Evolutionary conservation across 2,329 filamentous ascomycete genomes (phyloP).

Genomic region (Ophiostoma sp.): DNA sequence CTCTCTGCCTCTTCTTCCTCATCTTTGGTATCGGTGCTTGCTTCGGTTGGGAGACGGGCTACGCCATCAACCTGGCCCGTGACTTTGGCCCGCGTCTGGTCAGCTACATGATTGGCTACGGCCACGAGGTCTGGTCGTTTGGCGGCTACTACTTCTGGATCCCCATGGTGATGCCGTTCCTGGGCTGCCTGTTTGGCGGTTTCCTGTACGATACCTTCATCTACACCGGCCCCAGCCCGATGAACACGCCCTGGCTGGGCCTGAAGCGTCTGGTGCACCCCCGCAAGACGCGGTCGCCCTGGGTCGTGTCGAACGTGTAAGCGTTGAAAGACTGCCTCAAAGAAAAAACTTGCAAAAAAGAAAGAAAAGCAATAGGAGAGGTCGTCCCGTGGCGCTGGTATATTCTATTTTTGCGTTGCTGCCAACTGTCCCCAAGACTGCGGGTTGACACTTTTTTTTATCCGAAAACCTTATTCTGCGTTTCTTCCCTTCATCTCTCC

Average conservation of each 20-base stretch:
- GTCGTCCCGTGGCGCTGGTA: background rate
- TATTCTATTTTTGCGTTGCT: background rate
- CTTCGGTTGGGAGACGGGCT: conserved; percentile 54
- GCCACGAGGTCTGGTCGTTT: conserved; percentile 30
- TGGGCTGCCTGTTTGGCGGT: conserved; percentile 63
- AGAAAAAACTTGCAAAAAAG: background rate
- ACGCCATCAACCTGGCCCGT: conserved; percentile 59
- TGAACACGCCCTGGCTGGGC: conserved; percentile 68
- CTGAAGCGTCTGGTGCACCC: conserved; percentile 52
- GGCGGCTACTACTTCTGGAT: conserved; percentile 45
- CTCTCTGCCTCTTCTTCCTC: conserved; percentile 45
- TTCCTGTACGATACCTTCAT: conserved; percentile 68
- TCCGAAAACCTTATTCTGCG: background rate
- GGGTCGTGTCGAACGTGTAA: conserved; percentile 34
- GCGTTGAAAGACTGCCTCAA: background rate
- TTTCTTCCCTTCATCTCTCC: background rate
- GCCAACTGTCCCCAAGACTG: background rate
- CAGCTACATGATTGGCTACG: conserved; percentile 52
- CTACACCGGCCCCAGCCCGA: conserved; percentile 68
- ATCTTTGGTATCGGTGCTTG: conserved; percentile 57
- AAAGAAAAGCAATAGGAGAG: background rate
- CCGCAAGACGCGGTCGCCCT: conserved; percentile 38
- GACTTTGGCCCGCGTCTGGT: conserved; percentile 61
- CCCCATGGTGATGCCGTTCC: conserved; percentile 70
- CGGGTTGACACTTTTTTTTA: background rate